These are phyloP conservation scores for Eucalyptus cladocalyx DNA, from an alignment of 345 rosid species.

Conservation along the genomic window DNA sequence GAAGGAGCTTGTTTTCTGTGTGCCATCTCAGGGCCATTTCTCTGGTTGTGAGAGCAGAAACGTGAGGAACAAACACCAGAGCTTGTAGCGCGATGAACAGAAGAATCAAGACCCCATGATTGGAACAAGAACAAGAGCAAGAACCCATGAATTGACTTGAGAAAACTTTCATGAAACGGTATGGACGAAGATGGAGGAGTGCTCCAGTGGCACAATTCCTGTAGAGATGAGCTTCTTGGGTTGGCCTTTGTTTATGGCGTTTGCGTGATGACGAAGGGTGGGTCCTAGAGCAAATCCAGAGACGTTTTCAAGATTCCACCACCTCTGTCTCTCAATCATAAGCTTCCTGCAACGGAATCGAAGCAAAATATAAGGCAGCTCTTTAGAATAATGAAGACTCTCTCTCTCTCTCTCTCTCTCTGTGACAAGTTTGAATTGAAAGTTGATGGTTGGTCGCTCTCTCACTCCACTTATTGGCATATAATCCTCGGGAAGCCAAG, in stretches of 20 bases:
- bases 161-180: background rate
- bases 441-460: constrained; percentile 36
- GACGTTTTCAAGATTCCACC: constrained; percentile 12
- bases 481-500: constrained; percentile 69
- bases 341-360: constrained; percentile 38
- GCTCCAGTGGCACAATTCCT: background rate
- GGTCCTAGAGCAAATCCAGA: background rate
- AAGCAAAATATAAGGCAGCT: constrained; percentile 23
- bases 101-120: background rate
- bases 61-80: constrained; percentile 19
- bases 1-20: background rate
- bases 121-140: background rate
- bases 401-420: background rate
- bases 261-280: background rate
- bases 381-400: constrained; percentile 3
- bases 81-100: background rate
- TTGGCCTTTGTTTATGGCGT: background rate
- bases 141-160: background rate
- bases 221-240: background rate
- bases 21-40: constrained; percentile 32
- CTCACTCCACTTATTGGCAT: background rate
- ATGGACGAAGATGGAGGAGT: background rate
- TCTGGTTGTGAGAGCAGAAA: constrained; percentile 21
- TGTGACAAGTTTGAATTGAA: constrained; percentile 81
- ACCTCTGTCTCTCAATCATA: background rate